Evolutionary conservation across 768 basidiomycete species (phyloP).

Genomic region (Tylopilus plumbeoviolaceoides): DNA sequence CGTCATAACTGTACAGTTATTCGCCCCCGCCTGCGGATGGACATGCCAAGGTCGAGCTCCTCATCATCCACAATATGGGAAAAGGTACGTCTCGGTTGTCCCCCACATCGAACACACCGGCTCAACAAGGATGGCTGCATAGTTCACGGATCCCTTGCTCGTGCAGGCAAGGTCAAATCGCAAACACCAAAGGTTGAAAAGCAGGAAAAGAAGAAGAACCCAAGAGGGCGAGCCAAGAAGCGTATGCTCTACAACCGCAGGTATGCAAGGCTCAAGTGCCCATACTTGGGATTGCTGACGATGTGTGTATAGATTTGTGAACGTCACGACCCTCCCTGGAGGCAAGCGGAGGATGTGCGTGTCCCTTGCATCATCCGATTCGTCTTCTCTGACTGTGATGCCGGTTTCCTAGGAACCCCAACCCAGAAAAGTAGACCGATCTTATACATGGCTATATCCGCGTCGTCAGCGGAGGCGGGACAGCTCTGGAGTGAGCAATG

Average conservation of each 20-base stretch:
- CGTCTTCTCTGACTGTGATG: slow-evolving; percentile 47
- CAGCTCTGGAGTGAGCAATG: no score
- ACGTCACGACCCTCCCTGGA: slow-evolving; percentile 84
- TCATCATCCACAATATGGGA: slow-evolving; percentile 67
- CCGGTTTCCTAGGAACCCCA: slow-evolving; percentile 23
- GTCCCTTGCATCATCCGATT: slow-evolving; percentile 39
- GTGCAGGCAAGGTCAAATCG: slow-evolving; percentile 99
- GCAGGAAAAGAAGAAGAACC: slow-evolving; percentile 99
- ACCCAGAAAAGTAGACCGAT: slow-evolving; percentile 25
- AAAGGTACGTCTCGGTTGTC: slow-evolving; percentile 46
- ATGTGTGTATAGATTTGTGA: slow-evolving; percentile 65
- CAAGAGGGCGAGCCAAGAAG: slow-evolving; percentile 98
- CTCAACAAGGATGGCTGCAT: neutral
- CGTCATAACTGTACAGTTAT: slow-evolving; percentile 41
- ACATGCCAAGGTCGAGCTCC: slow-evolving; percentile 27
- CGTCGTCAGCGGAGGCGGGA: slow-evolving; percentile 1
- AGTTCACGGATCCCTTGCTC: slow-evolving; percentile 99
- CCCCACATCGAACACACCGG: neutral
- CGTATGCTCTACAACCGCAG: slow-evolving; percentile 89
- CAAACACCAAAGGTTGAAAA: slow-evolving; percentile 97
- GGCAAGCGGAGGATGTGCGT: slow-evolving; percentile 98
- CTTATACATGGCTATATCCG: slow-evolving; percentile 6
- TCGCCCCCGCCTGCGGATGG: slow-evolving; percentile 20
- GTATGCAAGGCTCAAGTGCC: slow-evolving; percentile 39
- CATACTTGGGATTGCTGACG: neutral